Evolutionary conservation across 1,139 yeast species (phyloP).

Genomic region (Yamadazyma aaseri): DNA sequence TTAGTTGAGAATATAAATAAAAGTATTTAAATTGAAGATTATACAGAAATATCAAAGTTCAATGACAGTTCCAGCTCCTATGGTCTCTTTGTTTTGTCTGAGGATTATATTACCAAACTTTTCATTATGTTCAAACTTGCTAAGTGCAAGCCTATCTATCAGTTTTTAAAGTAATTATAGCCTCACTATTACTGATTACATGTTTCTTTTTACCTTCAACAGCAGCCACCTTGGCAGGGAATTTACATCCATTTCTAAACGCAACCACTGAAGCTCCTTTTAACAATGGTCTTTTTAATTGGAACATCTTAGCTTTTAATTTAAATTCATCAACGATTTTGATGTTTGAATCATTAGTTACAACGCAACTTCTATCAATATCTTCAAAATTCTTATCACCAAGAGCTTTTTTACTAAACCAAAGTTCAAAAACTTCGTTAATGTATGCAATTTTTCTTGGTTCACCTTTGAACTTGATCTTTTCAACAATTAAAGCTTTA

Average conservation of each 20-base stretch:
- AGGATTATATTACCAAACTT: conserved; percentile 79
- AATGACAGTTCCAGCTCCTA: conserved; percentile 78
- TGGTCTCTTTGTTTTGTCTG: conserved; percentile 80
- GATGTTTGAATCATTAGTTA: conserved; percentile 44
- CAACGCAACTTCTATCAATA: conserved; percentile 65
- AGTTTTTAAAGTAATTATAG: conserved; percentile 21
- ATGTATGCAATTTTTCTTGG: conserved; percentile 50
- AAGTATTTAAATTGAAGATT: too few species aligned
- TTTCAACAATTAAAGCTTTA: conserved; percentile 33
- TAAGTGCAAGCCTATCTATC: conserved; percentile 46
- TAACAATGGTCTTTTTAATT: conserved; percentile 69
- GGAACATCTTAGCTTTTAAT: conserved; percentile 64
- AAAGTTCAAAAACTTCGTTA: conserved; percentile 69
- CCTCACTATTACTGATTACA: conserved; percentile 69
- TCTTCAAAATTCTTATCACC: conserved; percentile 51
- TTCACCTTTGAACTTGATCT: conserved; percentile 26
- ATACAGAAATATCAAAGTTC: conserved; percentile 12
- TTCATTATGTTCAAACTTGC: conserved; percentile 56
- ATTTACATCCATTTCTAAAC: conserved; percentile 77
- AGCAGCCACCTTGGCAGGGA: conserved; percentile 67
- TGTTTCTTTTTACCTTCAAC: conserved; percentile 53
- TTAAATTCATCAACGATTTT: conserved; percentile 50
- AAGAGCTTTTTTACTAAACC: conserved; percentile 46
- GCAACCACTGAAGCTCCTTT: conserved; percentile 82
- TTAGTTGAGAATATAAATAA: too few species aligned